Evolutionary conservation across 2,329 filamentous ascomycete genomes (phyloP).

Genomic region (Cladosporium sp.): DNA sequence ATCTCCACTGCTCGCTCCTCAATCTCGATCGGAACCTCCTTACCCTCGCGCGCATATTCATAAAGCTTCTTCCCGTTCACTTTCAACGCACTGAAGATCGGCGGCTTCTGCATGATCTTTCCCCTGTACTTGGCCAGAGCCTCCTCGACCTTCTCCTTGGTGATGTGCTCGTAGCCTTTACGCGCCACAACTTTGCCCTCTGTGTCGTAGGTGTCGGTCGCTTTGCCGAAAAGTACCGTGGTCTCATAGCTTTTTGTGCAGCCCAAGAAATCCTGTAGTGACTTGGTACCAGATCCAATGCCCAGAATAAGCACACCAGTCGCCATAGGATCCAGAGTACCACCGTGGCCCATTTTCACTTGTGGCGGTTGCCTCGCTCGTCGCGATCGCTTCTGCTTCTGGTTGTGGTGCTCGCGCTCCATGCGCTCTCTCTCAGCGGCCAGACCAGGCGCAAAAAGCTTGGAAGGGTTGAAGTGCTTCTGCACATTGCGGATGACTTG

Average conservation of each 20-base stretch:
- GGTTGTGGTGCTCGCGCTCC: slow-evolving; percentile 57
- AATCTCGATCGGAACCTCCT: slow-evolving; percentile 81
- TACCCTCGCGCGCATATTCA: slow-evolving; percentile 90
- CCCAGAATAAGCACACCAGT: slow-evolving; percentile 91
- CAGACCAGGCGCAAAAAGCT: slow-evolving; percentile 76
- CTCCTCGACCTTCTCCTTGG: slow-evolving; percentile 73
- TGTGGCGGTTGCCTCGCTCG: slow-evolving; percentile 60
- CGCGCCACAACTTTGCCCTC: slow-evolving; percentile 79
- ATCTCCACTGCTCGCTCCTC: slow-evolving; percentile 78
- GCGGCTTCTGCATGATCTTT: slow-evolving; percentile 84
- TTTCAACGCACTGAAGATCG: slow-evolving; percentile 88
- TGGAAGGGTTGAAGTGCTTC: slow-evolving; percentile 76
- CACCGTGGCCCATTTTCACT: slow-evolving; percentile 94
- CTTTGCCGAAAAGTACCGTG: slow-evolving; percentile 83
- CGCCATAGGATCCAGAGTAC: slow-evolving; percentile 90
- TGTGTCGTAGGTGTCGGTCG: slow-evolving; percentile 88
- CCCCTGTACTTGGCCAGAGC: slow-evolving; percentile 75
- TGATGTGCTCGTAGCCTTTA: slow-evolving; percentile 77
- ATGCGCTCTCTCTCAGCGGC: slow-evolving; percentile 60
- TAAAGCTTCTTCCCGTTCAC: slow-evolving; percentile 94
- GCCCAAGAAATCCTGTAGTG: slow-evolving; percentile 72
- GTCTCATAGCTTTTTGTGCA: slow-evolving; percentile 96
- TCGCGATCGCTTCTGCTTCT: slow-evolving; percentile 57
- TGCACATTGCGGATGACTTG: slow-evolving; percentile 89
- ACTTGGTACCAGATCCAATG: slow-evolving; percentile 84